Conservation (phyloP, 768 basidiomycete species). For the Amyloporia xantha region DNA sequence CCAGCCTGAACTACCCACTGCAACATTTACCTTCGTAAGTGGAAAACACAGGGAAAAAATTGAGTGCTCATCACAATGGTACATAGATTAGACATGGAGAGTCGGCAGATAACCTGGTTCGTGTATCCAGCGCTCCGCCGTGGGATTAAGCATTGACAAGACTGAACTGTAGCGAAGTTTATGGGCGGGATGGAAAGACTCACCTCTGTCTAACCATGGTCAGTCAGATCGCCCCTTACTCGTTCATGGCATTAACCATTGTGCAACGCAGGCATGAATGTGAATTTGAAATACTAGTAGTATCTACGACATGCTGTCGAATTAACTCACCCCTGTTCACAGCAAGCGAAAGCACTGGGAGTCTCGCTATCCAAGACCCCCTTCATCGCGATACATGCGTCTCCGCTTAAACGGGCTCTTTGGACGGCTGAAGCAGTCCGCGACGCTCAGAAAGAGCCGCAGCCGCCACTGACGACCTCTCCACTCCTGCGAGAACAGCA, state of each 20-base stretch:
- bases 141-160: slow-evolving; percentile 25
- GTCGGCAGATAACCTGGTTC: slow-evolving; percentile 67
- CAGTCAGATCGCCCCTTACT: too few species aligned
- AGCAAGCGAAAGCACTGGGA: slow-evolving; percentile 41
- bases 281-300: slow-evolving; percentile 11
- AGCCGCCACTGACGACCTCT: slow-evolving; percentile 42
- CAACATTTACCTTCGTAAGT: slow-evolving; percentile 25
- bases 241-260: too few species aligned
- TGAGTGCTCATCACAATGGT: background rate
- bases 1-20: slow-evolving; percentile 6
- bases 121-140: slow-evolving; percentile 27
- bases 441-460: slow-evolving; percentile 39
- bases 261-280: slow-evolving; percentile 58
- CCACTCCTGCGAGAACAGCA: slow-evolving; percentile 57
- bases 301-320: slow-evolving; percentile 16
- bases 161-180: slow-evolving; percentile 34
- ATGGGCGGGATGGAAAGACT: slow-evolving; percentile 76
- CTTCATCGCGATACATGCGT: slow-evolving; percentile 57
- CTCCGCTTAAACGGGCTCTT: slow-evolving; percentile 57
- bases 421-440: slow-evolving; percentile 54
- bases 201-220: slow-evolving; percentile 73
- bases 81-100: slow-evolving; percentile 69
- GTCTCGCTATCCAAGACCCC: slow-evolving; percentile 39
- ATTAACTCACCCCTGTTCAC: background rate
- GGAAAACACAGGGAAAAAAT: background rate